Evolutionary conservation across 805 yeast species (phyloP), one percentile per base, ranked within the genome.

Genomic region (Millerago galiae): DNA sequence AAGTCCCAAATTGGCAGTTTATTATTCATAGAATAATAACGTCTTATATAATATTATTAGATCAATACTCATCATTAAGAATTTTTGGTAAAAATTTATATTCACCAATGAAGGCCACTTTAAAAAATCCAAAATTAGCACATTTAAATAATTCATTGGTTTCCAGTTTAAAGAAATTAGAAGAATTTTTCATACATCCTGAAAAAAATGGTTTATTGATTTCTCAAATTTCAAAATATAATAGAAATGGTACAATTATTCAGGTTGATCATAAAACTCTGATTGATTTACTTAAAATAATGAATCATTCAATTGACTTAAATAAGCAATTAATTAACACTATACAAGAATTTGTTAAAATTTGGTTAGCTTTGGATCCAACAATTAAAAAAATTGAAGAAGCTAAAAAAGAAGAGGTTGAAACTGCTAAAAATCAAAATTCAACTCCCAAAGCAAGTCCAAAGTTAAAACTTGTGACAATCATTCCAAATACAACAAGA

Each of bases 21-120:
- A 56, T 75, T 0, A 51, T 74, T 33, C 83, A 78, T 49, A 62
- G 72, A 44, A 59, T 75, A 4, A 66, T 75, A 43, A 64, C 74
- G 13, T 52, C 44, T 11, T 47, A 49, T 28, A 41, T 54, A 8
- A 58, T 74, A 34, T 52, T 72, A 27, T 67, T 70, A 40, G 78
- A 73, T 38, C 45, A 71, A 18, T 71, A 71, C 47, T 54, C 66
- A 14, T 56, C 67, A 1, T 48, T 67, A 13, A 58, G 76, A 32
- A 61, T 61, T 35, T 56, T 68, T 40, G 75, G 74, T 1, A 58
- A 74, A 43, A 69, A 65, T 30, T 50, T 66, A 13, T 71, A 63
- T 47, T 45, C 67, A 4, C 64, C 72, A 3, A 63, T 65, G 41
- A 47, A 56, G 26, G 58, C 60, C 9, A 70, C 65, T 42, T 56